Base-by-base conservation (phyloP, 192 early-diverging fungal species). In the Coemansia aciculifera region DNA sequence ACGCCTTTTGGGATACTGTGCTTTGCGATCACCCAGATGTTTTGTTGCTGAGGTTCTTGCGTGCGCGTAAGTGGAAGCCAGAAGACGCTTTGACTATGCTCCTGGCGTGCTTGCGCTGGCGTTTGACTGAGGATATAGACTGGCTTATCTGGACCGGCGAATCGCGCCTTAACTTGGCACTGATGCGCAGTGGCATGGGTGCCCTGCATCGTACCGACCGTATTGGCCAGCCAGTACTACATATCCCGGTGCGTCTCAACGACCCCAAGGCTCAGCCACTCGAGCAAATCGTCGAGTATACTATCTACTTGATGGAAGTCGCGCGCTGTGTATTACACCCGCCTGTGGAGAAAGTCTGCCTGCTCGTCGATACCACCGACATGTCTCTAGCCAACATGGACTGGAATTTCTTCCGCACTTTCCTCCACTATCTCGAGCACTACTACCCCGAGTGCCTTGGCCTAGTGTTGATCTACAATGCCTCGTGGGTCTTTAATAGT, bases 381-480 rank as follows among this genome's bases (percentile, higher is more conserved):
- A 93, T 95, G 66, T 80, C 88, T 11, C 61, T 95, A 68, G 66
- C 78, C 21, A 93, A 94, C 71, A 89, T 94, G 89, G 92, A 95
- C 77, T 90, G 87, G 67, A 81, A 84, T 7, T 89, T 90, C 57
- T 86, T 94, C 63, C 89, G 90, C 67, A 90, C 95, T 38, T 86
- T 95, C 24, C 69, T 94, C 38, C 81, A 84, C 57, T 91, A 88
- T 77, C 88, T 97, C 67, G 90, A 96, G 76, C 87, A 89, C 49
- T 95, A 94, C 78, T 97, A 96, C 72, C 95, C 95, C 2, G 95
- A 97, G 71, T 90, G 87, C 15, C 86, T 97, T 5, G 95, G 93
- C 38, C 73, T 86, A 7, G 88, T 89, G 40, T 83, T 95, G 8
- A 88, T 97, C 42, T 91, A 96, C 73, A 88, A 89, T 62, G 93